phyloP scores from a whole-genome alignment of 495 filamentous ascomycete species.

The Aspergillus carlsbadensis region DNA sequence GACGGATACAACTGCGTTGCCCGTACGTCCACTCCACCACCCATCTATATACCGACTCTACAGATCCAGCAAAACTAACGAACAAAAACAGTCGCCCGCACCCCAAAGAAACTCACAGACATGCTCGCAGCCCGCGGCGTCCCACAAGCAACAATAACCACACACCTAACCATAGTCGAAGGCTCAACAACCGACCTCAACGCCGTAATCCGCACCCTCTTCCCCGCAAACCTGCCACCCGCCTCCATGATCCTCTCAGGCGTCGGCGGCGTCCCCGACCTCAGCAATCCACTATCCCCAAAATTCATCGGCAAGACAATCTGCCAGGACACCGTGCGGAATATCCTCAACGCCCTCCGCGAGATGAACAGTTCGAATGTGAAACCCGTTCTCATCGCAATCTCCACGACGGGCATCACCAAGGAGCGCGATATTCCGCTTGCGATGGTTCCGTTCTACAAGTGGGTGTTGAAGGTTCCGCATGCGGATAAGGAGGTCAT shows the following conservation, averaged over 20 bases:
- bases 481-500: slow-evolving; percentile 61
- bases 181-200: slow-evolving; percentile 51
- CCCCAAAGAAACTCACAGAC: slow-evolving; percentile 57
- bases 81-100: slow-evolving; percentile 47
- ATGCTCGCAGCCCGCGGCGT: slow-evolving; percentile 36
- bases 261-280: slow-evolving; percentile 31
- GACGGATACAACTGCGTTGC: slow-evolving; percentile 48
- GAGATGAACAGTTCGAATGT: slow-evolving; percentile 13
- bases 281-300: slow-evolving; percentile 22
- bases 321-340: slow-evolving; percentile 50
- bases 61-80: background rate
- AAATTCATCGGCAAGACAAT: slow-evolving; percentile 55
- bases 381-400: slow-evolving; percentile 44
- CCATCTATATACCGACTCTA: too few species aligned
- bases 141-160: slow-evolving; percentile 23
- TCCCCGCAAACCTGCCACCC: slow-evolving; percentile 28
- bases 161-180: slow-evolving; percentile 46
- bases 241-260: slow-evolving; percentile 33
- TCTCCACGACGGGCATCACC: slow-evolving; percentile 56
- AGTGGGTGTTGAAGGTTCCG: slow-evolving; percentile 46
- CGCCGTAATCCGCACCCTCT: slow-evolving; percentile 27
- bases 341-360: slow-evolving; percentile 45
- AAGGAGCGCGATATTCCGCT: slow-evolving; percentile 53
- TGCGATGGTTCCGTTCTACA: slow-evolving; percentile 49
- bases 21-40: slow-evolving; percentile 18